Evolutionary conservation across 352 stramenopile species (phyloP), one percentile per base, ranked within the genome.

Genomic region (Pythium vanterpoolii): DNA sequence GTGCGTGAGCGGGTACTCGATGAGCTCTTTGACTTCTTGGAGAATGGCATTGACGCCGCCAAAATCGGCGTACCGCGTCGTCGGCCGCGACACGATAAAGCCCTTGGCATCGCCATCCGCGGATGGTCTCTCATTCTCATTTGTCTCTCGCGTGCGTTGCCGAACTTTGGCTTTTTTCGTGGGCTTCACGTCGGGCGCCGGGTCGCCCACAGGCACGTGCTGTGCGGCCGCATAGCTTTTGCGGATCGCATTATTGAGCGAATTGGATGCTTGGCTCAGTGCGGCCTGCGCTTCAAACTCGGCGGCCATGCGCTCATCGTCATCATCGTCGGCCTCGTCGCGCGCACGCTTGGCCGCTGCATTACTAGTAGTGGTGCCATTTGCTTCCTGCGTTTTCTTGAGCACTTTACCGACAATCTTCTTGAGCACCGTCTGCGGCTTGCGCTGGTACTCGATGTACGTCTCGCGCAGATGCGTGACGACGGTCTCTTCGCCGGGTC

Each of bases 1-100:
- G 69, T 98, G 91, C 1, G 86, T 96, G 34, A 98, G 67, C 36
- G 93, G 93, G 71, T 98, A 98, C 77, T 97, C 90, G 64, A 98
- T 97, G n/a, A 98, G 87, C 64, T 98, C 90, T 19, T 90, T 80
- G 19, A 97, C 83, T 40, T 96, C 88, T 68, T 96, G 80, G 33
- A 97, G 62, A 64, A 96, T 88, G 6, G 68, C 55, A 13, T 96
- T 86, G 48, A 97, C 91, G 48, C 90, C 90, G 40, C 89, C 90
- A 57, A 97, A 83, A 67, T 97, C 89, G 34, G 75, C 73, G 74
- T 96, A 97, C 42, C 86, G 76, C 24, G 82, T 83, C n/a, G 66
- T 85, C 6, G 86, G 86, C 4, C 83, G 69, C 23, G 82, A 82
- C 16, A 93, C 83, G 16, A 95, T 72, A 50, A 93, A 93, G 23